A percentile compares a stretch with the other conserved stretches of the same genome.
These are phyloP conservation scores for Penicillium sp. DNA, from an alignment of 2,329 filamentous ascomycete genomes.

Conservation along the genomic window DNA sequence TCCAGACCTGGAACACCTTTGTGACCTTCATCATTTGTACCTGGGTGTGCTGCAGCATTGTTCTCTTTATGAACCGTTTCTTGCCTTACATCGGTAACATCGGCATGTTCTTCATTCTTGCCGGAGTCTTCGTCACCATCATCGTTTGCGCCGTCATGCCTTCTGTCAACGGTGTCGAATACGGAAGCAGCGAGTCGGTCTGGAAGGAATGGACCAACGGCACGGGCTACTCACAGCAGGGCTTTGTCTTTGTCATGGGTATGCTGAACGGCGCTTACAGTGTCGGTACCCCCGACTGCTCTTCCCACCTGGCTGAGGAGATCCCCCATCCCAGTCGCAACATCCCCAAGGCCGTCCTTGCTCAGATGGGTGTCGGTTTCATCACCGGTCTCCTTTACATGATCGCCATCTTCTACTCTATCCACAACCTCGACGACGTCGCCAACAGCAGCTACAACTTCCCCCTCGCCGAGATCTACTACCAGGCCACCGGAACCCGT, in stretches of 20 bases:
- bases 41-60: constrained; percentile 53
- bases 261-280: constrained; percentile 70
- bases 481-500: constrained; percentile 49
- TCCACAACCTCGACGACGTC: constrained; percentile 39
- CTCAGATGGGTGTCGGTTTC: constrained; percentile 51
- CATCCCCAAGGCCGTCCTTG: constrained; percentile 52
- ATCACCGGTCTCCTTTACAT: constrained; percentile 50
- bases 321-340: constrained; percentile 53
- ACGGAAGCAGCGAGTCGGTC: constrained; percentile 55
- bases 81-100: constrained; percentile 55
- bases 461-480: constrained; percentile 50
- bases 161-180: constrained; percentile 34
- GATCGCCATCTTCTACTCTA: constrained; percentile 54
- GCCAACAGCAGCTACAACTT: constrained; percentile 37
- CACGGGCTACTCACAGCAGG: constrained; percentile 48
- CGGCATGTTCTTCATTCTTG: constrained; percentile 58
- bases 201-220: constrained; percentile 57
- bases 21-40: constrained; percentile 58
- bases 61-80: constrained; percentile 58
- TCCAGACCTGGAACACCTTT: constrained; percentile 60
- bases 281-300: constrained; percentile 66
- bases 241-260: constrained; percentile 65
- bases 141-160: constrained; percentile 59
- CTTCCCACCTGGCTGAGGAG: constrained; percentile 66
- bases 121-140: constrained; percentile 55